Base-by-base conservation (phyloP, 2,329 filamentous ascomycete species). In the Taxawa tesnikishii region DNA sequence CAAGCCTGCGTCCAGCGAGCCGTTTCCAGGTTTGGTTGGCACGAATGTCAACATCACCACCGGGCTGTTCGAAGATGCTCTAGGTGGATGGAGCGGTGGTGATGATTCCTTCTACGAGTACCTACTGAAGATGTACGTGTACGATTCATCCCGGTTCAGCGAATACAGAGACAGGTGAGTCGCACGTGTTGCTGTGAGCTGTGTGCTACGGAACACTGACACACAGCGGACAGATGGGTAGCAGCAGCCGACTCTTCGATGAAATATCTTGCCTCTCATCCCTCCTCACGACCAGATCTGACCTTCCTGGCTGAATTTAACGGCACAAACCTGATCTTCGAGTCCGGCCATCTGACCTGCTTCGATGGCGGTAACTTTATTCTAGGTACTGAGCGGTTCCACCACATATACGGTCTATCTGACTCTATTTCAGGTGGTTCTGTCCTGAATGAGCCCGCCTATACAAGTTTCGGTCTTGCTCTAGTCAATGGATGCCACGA, bases 71-170 rank as follows among this genome's bases (percentile, higher is more conserved):
- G 43, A 69, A 10, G 72, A 88, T 48, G 68, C 68, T 15, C 47
- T 43, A 2, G 83, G 85, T 31, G 79, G 81, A 27, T 93, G 83
- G 83, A 70, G 72, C 24, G 83, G 79, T 31, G 79, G 80, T 5
- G 70, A 70, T 17, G 83, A 92, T 53, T 83, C 75, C 26, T 92
- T 79, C 58, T 93, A 92, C 58, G 83, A 92, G 57, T 92, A 92
- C 47, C 69, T 93, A 18, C 78, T 93, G 54, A 93, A 93, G 63
- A 88, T 90, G 81, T 92, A 77, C 46, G 56, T 88, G 33, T 92
- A 92, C 52, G 79, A 88, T 48, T 65, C 73, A 0, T 44, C 53
- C 5, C 66, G 73, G 3, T 92, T 81, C 46, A 55, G 47, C 2
- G 39, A 54, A 3, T 84, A 88, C 58, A 74, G 67, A 45, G 77